These are phyloP conservation scores for Phalaenopsis aphrodite DNA, from an alignment of 106 monocot species.

Conservation along the genomic window DNA sequence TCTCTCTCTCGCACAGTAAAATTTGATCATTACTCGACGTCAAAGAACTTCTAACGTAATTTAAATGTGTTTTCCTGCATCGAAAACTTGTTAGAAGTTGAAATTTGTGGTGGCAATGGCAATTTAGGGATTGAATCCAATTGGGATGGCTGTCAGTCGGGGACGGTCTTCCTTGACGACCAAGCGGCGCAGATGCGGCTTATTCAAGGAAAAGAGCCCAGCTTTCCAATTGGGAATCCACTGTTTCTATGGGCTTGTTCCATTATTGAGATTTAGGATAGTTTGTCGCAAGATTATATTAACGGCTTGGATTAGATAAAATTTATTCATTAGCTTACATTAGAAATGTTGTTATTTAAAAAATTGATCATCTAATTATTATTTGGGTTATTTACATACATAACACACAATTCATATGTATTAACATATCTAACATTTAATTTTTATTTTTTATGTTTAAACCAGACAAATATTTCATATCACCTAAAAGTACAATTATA, in stretches of 20 bases:
- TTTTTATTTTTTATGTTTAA: too few species aligned
- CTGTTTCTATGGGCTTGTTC: slow-evolving; percentile 2
- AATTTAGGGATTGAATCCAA: neutral
- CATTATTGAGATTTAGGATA: neutral
- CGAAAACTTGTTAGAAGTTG: slow-evolving; percentile 1
- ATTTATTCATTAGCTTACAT: too few species aligned
- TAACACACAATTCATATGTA: too few species aligned
- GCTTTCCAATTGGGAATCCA: neutral
- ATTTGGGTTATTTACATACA: too few species aligned
- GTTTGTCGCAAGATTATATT: neutral
- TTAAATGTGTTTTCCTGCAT: slow-evolving; percentile 13
- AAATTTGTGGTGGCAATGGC: neutral
- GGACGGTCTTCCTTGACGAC: neutral
- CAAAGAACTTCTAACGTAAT: slow-evolving; percentile 35
- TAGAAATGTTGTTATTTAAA: too few species aligned
- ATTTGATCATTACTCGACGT: slow-evolving; percentile 8
- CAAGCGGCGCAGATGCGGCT: neutral
- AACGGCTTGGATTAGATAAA: too few species aligned
- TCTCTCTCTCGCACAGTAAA: too few species aligned
- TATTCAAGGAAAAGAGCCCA: neutral
- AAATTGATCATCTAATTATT: too few species aligned
- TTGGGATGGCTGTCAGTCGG: neutral
- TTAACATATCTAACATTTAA: too few species aligned
- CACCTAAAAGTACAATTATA: too few species aligned
- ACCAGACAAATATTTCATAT: too few species aligned